Evolutionary conservation across 2,329 filamentous ascomycete species (phyloP), one percentile per base, ranked within the genome.

Genomic region (Colletotrichum sp.): DNA sequence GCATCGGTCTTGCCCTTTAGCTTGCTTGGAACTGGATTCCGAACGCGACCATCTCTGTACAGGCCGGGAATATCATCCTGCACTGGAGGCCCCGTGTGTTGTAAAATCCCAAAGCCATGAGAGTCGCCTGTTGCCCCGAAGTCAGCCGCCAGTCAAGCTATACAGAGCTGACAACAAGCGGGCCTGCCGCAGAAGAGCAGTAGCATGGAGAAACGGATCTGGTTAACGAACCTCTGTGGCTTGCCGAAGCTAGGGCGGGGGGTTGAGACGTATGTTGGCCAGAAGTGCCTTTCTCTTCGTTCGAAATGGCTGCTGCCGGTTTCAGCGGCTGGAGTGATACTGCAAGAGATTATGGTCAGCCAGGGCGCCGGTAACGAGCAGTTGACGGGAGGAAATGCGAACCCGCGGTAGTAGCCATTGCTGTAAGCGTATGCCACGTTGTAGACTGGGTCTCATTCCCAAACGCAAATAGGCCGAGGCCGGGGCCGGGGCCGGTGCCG

Each of bases 11-110:
- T 89, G 73, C 89, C 89, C 78, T 92, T 90, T 68, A 92, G 83
- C 79, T 91, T 92, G 80, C 87, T 90, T 6, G 91, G 90, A 3
- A 92, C 87, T 2, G 90, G 89, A 74, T 91, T 91, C 70, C 88
- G 82, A 16, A 90, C 85, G 29, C 88, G 85, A 57, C 87, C 87
- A 79, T 90, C 88, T 34, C 79, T 80, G n/a, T 78, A 78, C 13
- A 77, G 74, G 18, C 77, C 77, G n/a, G 62, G 75, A 16, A 76
- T 66, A 29, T 75, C 70, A 67, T 80, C 78, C 27, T 77, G 73
- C 7, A 76, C 64, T 36, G 66, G 74, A 21, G 74, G 57, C 9
- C 77, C 77, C 51, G 76, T 76, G 16, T 79, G 70, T 51, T 77
- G 69, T n/a, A 80, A 59, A 33, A 78, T 66, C 18, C 76, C 75